phyloP scores from a whole-genome alignment of 306 rosid species.

The Styphnolobium japonicum region DNA sequence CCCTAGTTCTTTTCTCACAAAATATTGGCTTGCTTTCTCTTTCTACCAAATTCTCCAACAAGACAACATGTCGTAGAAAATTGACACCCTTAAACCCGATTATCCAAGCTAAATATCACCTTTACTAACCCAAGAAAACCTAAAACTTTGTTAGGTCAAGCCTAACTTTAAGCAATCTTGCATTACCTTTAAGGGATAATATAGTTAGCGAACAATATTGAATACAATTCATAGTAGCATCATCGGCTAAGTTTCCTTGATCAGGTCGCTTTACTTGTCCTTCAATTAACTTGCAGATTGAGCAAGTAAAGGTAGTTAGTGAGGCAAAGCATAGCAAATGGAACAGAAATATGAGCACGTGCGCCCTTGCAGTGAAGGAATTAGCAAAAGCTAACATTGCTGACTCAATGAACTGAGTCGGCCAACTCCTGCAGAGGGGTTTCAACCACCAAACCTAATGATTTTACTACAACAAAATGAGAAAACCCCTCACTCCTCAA shows the following conservation, averaged over 20 bases:
- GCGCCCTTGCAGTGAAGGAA: neutral
- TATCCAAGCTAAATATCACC: neutral
- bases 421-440: slow-evolving; percentile 46
- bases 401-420: slow-evolving; percentile 36
- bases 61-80: neutral
- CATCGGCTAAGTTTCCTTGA: neutral
- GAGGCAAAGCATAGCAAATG: neutral
- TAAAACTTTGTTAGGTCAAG: slow-evolving; percentile 6
- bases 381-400: slow-evolving; percentile 16
- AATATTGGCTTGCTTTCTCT: too few relatives aligned
- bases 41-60: too few relatives aligned
- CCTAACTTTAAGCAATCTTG: slow-evolving; percentile 1
- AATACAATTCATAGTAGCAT: slow-evolving; percentile 11
- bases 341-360: neutral
- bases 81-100: neutral
- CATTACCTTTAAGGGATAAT: neutral
- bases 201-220: slow-evolving; percentile 34
- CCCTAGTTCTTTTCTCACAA: too few relatives aligned
- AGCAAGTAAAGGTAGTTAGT: neutral
- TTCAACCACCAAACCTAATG: slow-evolving; percentile 22
- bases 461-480: neutral
- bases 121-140: neutral
- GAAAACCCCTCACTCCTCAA: neutral
- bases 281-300: neutral
- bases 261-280: neutral